These are phyloP conservation scores for Amphirosellinia nigrospora DNA, from an alignment of 495 filamentous ascomycete species.

Conservation along the genomic window DNA sequence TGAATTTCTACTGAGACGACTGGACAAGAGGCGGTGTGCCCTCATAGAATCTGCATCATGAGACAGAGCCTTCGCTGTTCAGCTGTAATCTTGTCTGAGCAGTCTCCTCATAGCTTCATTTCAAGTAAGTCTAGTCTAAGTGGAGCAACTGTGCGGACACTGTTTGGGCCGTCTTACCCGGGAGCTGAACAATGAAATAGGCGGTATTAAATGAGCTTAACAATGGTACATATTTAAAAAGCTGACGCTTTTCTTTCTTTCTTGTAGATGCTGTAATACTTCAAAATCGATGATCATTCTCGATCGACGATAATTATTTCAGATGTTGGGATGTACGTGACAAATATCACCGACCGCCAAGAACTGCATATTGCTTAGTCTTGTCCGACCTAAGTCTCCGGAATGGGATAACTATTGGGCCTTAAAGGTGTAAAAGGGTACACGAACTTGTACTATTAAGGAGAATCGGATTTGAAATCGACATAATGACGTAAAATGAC, in stretches of 20 bases:
- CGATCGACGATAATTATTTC: background rate
- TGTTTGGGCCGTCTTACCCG: background rate
- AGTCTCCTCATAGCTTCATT: background rate
- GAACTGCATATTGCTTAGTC: background rate
- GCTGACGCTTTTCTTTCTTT: background rate
- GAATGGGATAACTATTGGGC: background rate
- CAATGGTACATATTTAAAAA: background rate
- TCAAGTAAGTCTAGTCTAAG: background rate
- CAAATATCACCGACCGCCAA: slow-evolving; percentile 18
- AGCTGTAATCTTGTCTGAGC: slow-evolving; percentile 4
- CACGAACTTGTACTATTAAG: background rate
- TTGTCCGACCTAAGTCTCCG: background rate
- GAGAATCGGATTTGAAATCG: background rate
- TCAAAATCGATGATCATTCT: background rate
- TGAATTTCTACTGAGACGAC: background rate
- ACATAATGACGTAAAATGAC: background rate
- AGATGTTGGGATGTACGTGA: slow-evolving; percentile 1
- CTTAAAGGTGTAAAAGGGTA: background rate
- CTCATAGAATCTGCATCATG: background rate
- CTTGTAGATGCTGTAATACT: background rate
- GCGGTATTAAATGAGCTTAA: background rate
- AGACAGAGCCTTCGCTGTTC: background rate
- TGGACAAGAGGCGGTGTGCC: background rate
- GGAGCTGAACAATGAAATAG: background rate
- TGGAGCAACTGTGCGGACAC: background rate